Evolutionary conservation across 1,284 basidiomycete species (phyloP).

Genomic region (Trichosporon coremiiforme): DNA sequence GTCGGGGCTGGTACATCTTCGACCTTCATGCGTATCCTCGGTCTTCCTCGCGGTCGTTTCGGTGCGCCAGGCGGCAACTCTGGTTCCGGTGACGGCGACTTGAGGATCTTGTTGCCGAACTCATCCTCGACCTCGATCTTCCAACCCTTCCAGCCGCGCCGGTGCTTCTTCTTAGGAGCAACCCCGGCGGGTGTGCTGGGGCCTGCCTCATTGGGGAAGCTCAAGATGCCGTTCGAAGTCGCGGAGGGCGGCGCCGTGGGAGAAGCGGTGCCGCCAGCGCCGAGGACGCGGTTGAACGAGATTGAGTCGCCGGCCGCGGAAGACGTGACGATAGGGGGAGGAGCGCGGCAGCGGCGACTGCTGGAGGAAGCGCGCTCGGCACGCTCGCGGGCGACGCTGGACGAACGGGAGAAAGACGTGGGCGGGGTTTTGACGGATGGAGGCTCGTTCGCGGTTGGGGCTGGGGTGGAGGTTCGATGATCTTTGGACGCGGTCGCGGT

Average conservation of each 20-base stretch:
- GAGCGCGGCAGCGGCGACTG: conserved; percentile 8
- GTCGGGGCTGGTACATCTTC: background rate
- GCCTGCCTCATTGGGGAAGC: background rate
- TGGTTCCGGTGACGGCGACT: conserved; percentile 33
- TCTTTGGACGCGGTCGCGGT: background rate
- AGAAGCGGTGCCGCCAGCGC: background rate
- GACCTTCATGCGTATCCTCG: conserved; percentile 20
- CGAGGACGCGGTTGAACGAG: background rate
- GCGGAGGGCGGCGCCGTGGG: background rate
- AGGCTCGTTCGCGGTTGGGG: conserved; percentile 1
- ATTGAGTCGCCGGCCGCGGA: background rate
- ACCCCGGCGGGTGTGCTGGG: conserved; percentile 1
- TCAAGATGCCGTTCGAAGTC: background rate
- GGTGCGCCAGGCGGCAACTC: conserved; percentile 25
- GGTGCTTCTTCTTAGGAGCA: conserved; percentile 39
- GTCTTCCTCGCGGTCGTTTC: conserved; percentile 26
- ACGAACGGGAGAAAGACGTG: background rate
- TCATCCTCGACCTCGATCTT: conserved; percentile 50
- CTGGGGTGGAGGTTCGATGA: background rate
- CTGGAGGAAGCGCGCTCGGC: conserved; percentile 1
- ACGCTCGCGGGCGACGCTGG: conserved; percentile 3
- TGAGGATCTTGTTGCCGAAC: conserved; percentile 40
- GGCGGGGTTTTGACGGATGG: background rate
- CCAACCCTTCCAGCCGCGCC: conserved; percentile 51
- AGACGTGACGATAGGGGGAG: background rate